Evolutionary conservation across 768 basidiomycete genomes (phyloP).

Genomic region (Hydnomerulius pinastri): DNA sequence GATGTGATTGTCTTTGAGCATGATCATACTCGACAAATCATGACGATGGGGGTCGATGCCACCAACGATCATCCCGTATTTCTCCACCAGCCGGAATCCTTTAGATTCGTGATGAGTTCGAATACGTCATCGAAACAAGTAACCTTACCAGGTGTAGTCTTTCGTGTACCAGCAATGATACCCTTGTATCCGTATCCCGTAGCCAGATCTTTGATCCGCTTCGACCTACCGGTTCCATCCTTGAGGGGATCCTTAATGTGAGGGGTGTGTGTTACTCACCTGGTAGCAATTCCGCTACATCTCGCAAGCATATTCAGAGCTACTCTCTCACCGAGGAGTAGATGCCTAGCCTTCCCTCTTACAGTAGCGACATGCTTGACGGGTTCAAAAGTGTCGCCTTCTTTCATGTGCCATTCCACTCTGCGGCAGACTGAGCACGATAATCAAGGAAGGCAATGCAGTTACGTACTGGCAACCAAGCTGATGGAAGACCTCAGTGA

Average conservation of each 20-base stretch:
- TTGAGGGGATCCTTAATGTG: neutral
- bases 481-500: conserved; percentile 88
- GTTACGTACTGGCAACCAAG: conserved; percentile 86
- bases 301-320: conserved; percentile 92
- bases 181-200: conserved; percentile 79
- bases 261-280: conserved; percentile 49
- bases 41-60: conserved; percentile 95
- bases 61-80: conserved; percentile 98
- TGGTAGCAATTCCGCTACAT: conserved; percentile 96
- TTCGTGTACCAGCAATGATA: conserved; percentile 91
- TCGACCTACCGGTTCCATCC: conserved; percentile 59
- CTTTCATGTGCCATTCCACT: conserved; percentile 90
- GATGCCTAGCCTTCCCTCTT: conserved; percentile 80
- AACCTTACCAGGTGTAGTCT: conserved; percentile 84
- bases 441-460: neutral
- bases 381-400: conserved; percentile 81
- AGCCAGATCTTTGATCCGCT: conserved; percentile 77
- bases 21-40: conserved; percentile 98
- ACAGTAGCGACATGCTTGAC: conserved; percentile 89
- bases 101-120: conserved; percentile 7
- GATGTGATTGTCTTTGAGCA: conserved; percentile 99
- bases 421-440: conserved; percentile 40
- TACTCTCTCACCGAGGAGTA: conserved; percentile 90
- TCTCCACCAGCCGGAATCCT: conserved; percentile 96
- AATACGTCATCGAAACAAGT: neutral